These are phyloP conservation scores for Wickerhamomyces ciferrii DNA, from an alignment of 805 yeast species.

Conservation along the genomic window DNA sequence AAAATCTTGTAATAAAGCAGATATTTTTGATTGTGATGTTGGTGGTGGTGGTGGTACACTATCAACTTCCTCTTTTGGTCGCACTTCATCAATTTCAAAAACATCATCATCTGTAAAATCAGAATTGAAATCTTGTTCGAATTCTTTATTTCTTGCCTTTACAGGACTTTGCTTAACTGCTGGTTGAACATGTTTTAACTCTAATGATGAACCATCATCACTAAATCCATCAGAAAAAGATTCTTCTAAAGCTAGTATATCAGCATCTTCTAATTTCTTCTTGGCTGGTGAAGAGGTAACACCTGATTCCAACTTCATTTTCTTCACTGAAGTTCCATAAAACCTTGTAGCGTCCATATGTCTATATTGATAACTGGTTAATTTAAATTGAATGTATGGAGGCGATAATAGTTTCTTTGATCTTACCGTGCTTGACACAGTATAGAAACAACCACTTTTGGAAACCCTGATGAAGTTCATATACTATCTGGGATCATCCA, in stretches of 20 bases:
- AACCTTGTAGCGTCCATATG: neutral
- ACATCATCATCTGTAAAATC: slow-evolving; percentile 6
- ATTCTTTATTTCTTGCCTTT: slow-evolving; percentile 8
- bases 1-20: neutral
- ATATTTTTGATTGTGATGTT: neutral
- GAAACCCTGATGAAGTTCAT: neutral
- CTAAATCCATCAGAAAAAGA: slow-evolving; percentile 6
- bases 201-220: neutral
- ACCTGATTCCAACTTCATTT: neutral
- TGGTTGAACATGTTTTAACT: neutral
- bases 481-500: no score
- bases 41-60: no score
- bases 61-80: neutral
- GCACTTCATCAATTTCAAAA: neutral
- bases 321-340: neutral
- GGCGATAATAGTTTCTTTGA: neutral
- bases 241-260: slow-evolving; percentile 16
- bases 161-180: slow-evolving; percentile 3
- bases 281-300: neutral
- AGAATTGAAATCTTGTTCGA: slow-evolving; percentile 15
- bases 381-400: neutral
- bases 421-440: neutral
- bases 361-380: neutral
- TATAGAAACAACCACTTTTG: neutral
- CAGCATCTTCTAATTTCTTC: slow-evolving; percentile 10